Base-by-base conservation (phyloP, 1,139 yeast species). In the Saccharomyces hybrid region DNA sequence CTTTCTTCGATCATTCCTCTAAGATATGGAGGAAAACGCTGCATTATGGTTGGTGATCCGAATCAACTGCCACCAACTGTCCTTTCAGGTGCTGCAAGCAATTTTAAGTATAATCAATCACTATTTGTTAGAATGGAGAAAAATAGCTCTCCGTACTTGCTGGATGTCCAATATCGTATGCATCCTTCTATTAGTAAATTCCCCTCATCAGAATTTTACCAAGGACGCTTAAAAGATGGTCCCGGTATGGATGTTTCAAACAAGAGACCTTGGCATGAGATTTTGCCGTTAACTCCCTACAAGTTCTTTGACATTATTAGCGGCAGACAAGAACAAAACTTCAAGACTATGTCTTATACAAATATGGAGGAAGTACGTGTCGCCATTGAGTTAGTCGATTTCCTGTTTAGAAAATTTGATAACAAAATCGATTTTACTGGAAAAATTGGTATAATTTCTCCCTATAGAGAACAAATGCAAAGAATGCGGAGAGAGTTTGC, bases 21-120 rank as follows among this genome's bases (percentile, higher is more conserved):
- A 60, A 78, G 96, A 65, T 95, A 91, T 69, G 99, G 99, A 1
- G 88, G 96, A 64, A 83, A 79, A 58, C 83, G 84, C 55, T 91
- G 98, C 74, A 86, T 95, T 51, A 88, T 95, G 97, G 99, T 95
- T 52, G 99, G 99, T 67, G 99, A 95, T 75, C 99, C 99, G 2
- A 91, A 93, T 67, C 99, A 95, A 73, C 78, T 95, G 59, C 99
- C 99, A 0, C 99, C 99, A 0, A 95, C 99, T 0, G 99, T 95
- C n/a, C 73, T 95, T 27, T 93, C 99, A 0, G 91, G 87, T 63
- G 84, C 83, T 6, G 98, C 98, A 1, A 84, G 95, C 0, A 76
- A 81, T 5, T 80, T 78, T 59, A 82, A 83, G 49, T 95, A 95
- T 66, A 97, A 93, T 60, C 96, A 91, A 69, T 87, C 96, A 66